These are phyloP conservation scores for Pseudogymnoascus sp. DNA, from an alignment of 2,329 filamentous ascomycete genomes.

Conservation along the genomic window DNA sequence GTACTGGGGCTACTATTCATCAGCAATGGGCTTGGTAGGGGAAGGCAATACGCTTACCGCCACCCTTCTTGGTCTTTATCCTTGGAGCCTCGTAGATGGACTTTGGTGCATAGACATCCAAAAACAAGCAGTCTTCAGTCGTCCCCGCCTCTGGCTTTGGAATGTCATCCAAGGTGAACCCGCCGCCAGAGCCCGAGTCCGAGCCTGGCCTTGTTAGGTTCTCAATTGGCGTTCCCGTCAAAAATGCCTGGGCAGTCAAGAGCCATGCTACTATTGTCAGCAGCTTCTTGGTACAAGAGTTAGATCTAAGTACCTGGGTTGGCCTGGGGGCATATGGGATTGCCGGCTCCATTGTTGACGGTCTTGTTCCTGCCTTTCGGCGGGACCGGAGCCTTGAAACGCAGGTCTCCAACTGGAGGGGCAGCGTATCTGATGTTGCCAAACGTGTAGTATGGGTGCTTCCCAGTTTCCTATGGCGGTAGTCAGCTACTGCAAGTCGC, in stretches of 20 bases:
- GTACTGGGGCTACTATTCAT: conserved; percentile 33
- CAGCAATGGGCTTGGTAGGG: conserved; percentile 8
- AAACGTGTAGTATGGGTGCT: conserved; percentile 31
- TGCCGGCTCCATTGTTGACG: conserved; percentile 27
- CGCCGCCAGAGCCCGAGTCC: neutral
- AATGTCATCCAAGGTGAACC: conserved; percentile 11
- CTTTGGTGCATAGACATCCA: conserved; percentile 40
- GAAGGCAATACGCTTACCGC: conserved; percentile 15
- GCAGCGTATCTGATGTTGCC: conserved; percentile 39
- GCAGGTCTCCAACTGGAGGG: conserved; percentile 35
- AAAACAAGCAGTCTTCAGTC: conserved; percentile 40
- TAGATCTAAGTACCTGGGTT: conserved; percentile 17
- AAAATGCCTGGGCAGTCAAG: conserved; percentile 21
- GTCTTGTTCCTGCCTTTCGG: conserved; percentile 26
- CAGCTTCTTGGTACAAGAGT: neutral
- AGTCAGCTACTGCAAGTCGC: neutral
- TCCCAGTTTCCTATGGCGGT: conserved; percentile 22
- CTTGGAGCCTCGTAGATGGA: conserved; percentile 26
- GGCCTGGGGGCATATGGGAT: conserved; percentile 31
- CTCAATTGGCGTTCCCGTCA: conserved; percentile 13
- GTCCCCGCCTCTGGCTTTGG: conserved; percentile 16
- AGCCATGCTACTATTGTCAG: conserved; percentile 13
- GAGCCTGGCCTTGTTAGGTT: neutral
- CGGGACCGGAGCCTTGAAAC: conserved; percentile 37
- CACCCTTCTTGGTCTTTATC: neutral